Conservation (phyloP, 2,329 filamentous ascomycete genomes). For the Aspergillus texensis region DNA sequence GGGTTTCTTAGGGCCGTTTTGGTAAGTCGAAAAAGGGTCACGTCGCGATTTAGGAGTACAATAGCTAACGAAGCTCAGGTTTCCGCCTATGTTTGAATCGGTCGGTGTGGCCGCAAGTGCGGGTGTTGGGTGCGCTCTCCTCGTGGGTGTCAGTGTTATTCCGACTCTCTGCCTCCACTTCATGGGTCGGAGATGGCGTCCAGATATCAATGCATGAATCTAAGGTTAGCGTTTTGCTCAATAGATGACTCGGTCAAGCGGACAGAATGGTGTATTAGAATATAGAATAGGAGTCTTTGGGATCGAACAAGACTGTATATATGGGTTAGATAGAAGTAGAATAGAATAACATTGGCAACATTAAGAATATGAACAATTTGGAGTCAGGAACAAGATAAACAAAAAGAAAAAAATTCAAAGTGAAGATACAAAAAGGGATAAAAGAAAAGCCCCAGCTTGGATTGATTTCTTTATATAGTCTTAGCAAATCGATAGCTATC, state of each 20-base stretch:
- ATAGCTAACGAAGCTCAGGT: conserved; percentile 30
- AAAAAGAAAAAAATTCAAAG: not conserved
- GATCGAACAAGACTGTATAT: conserved; percentile 1
- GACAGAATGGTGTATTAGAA: not conserved
- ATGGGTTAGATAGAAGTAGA: not conserved
- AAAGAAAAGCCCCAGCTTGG: not conserved
- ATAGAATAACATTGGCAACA: not conserved
- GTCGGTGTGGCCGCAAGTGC: conserved; percentile 36
- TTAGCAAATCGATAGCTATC: not conserved
- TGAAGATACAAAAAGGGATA: not conserved
- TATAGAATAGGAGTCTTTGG: not conserved
- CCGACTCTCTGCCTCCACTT: conserved; percentile 36
- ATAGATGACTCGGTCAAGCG: not conserved
- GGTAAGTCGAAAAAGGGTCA: conserved; percentile 26
- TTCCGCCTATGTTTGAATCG: conserved; percentile 37
- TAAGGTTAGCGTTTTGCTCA: not conserved
- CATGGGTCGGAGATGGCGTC: conserved; percentile 29
- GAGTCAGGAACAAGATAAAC: not conserved
- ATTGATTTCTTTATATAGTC: conserved; percentile 6
- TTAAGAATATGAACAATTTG: not conserved
- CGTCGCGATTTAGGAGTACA: not conserved
- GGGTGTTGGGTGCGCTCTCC: conserved; percentile 33
- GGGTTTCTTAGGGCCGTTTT: conserved; percentile 44
- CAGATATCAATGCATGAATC: conserved; percentile 7
- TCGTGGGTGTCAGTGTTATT: conserved; percentile 35